A percentile compares a stretch with the other conserved stretches of the same genome.
Evolutionary conservation across 352 stramenopile genomes (phyloP).

Genomic region (Phytopythium oedochilum): DNA sequence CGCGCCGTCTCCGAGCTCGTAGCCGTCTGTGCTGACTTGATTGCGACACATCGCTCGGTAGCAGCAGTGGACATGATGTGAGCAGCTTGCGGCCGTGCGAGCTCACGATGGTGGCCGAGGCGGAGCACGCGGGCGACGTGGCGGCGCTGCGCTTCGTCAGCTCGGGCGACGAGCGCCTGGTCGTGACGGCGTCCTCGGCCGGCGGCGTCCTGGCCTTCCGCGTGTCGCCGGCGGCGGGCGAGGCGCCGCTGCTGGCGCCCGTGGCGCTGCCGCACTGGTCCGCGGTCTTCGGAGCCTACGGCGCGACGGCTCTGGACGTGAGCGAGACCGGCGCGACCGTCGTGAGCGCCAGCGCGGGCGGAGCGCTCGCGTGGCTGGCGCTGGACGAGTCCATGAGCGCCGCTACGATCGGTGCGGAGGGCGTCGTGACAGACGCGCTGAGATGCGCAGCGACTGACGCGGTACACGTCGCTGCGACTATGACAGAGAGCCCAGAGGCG

Average conservation of each 20-base stretch:
- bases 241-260: slow-evolving; percentile 3
- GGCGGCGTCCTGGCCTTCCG: slow-evolving; percentile 44
- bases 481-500: slow-evolving; percentile 40
- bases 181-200: slow-evolving; percentile 55
- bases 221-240: slow-evolving; percentile 22
- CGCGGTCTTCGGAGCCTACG: slow-evolving; percentile 30
- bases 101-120: slow-evolving; percentile 37
- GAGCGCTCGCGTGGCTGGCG: slow-evolving; percentile 61
- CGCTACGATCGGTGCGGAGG: slow-evolving; percentile 41
- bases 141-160: slow-evolving; percentile 57
- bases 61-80: neutral
- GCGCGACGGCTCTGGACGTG: slow-evolving; percentile 55
- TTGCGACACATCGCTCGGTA: neutral
- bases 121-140: slow-evolving; percentile 50
- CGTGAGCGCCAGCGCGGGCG: slow-evolving; percentile 45
- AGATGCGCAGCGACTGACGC: neutral
- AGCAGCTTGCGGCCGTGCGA: slow-evolving; percentile 14
- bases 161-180: slow-evolving; percentile 34
- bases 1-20: no score
- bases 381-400: slow-evolving; percentile 47
- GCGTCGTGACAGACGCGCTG: neutral
- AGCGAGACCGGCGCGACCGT: slow-evolving; percentile 39
- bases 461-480: no score
- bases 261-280: slow-evolving; percentile 58
- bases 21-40: neutral